Evolutionary conservation across 352 stramenopile genomes (phyloP), one percentile per base, ranked within the genome.

Genomic region (Globisporangium paddicum): DNA sequence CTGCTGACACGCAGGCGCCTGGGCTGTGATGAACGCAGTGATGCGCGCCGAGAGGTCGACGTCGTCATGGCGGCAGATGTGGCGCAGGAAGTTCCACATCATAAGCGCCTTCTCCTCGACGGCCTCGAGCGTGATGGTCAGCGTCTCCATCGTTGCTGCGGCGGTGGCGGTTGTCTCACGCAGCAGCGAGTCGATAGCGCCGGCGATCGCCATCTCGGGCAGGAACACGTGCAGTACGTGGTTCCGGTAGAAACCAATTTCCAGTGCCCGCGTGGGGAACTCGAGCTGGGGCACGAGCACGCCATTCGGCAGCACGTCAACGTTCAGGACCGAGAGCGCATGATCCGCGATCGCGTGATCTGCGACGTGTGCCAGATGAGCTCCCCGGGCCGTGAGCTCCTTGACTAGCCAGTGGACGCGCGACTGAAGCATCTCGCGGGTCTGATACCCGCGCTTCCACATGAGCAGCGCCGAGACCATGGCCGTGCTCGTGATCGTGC

Each of bases 201-300:
- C 77, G 35, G 82, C 58, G 19, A 92, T 63, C 5, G 84, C 79
- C 68, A 91, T 88, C 30, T 96, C 83, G 1, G 71, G 77, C 6
- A 93, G 42, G 34, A 96, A 94, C 45, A 89, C 63, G 56, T 95
- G 81, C 0, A 95, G 64, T 53, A 95, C 58, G 38, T 95, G 83
- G 57, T 96, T 96, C 5, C 87, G 82, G 63, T 95, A 95, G 58
- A 93, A 96, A 5, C 72, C 79, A 5, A 96, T 55, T 51, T 89
- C 78, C 2, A 96, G 65, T 34, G 86, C 77, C 32, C 78, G 74
- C 47, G 77, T 82, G 32, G 83, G 75, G 45, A 80, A 87, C 48
- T 79, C 62, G 10, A 89, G 55, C 11, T 88, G 72, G 5, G 81
- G 67, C n/a, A 58, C 32, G 13, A 90, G 55, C 26, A 90, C 74